These are phyloP conservation scores for Fusarium miscanthi DNA, from an alignment of 2,329 filamentous ascomycete species.

Conservation along the genomic window DNA sequence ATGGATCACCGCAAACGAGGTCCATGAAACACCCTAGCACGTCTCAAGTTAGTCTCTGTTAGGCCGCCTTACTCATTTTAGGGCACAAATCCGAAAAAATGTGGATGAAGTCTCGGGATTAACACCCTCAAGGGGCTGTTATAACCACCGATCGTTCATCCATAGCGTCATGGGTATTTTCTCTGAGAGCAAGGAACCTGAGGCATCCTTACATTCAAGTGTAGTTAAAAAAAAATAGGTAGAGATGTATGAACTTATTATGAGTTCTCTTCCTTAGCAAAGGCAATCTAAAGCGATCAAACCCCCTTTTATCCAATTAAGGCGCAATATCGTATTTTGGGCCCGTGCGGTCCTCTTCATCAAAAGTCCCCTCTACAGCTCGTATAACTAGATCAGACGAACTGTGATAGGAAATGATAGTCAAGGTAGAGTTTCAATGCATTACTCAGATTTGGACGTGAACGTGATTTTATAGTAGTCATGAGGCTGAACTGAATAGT, in stretches of 20 bases:
- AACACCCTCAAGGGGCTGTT: not conserved
- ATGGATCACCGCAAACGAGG: no score
- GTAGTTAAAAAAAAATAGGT: no score
- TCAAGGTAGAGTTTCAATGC: not conserved
- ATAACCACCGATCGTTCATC: accelerated
- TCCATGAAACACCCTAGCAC: not conserved
- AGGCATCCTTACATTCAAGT: no score
- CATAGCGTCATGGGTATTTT: not conserved
- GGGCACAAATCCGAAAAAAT: not conserved
- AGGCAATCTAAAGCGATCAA: not conserved
- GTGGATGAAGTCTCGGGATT: not conserved
- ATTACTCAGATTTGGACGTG: not conserved
- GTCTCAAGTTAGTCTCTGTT: not conserved
- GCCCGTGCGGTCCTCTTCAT: not conserved
- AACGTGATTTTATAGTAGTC: not conserved
- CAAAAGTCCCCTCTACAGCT: not conserved
- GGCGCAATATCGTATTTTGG: not conserved
- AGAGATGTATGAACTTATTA: no score
- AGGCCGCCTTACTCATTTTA: not conserved
- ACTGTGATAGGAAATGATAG: not conserved
- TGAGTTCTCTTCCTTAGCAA: not conserved
- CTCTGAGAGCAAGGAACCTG: not conserved
- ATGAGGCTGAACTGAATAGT: not conserved
- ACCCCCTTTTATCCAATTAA: not conserved
- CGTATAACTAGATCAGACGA: not conserved